These are phyloP conservation scores for Citeromyces nyonsensis DNA, from an alignment of 805 yeast genomes.

Conservation along the genomic window DNA sequence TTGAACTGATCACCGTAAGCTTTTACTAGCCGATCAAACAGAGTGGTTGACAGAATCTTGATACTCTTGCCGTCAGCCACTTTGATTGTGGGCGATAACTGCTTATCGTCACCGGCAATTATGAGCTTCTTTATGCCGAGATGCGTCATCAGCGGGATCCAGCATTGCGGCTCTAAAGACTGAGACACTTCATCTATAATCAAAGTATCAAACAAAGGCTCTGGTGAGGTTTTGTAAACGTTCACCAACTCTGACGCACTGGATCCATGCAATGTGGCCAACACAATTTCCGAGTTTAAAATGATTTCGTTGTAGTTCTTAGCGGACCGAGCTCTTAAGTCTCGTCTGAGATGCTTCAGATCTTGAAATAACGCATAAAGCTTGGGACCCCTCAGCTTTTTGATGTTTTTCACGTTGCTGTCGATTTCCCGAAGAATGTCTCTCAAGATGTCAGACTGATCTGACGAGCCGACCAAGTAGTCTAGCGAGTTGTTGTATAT, in stretches of 20 bases:
- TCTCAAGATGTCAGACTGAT: slow-evolving; percentile 41
- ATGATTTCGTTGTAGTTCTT: slow-evolving; percentile 47
- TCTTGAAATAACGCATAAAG: slow-evolving; percentile 41
- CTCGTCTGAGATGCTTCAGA: slow-evolving; percentile 54
- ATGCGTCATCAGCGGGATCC: slow-evolving; percentile 80
- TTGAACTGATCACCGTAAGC: slow-evolving; percentile 27
- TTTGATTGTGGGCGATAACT: slow-evolving; percentile 83
- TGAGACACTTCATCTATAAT: slow-evolving; percentile 95
- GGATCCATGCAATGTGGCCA: slow-evolving; percentile 81
- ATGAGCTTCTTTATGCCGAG: slow-evolving; percentile 40
- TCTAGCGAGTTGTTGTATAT: slow-evolving; percentile 67
- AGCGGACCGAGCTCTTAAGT: slow-evolving; percentile 49
- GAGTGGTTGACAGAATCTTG: slow-evolving; percentile 38
- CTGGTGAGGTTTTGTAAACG: slow-evolving; percentile 2
- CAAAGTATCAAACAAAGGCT: slow-evolving; percentile 51
- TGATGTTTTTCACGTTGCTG: slow-evolving; percentile 40
- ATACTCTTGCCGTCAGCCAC: slow-evolving; percentile 15
- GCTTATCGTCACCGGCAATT: slow-evolving; percentile 88
- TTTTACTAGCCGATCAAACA: slow-evolving; percentile 66
- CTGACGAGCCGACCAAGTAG: slow-evolving; percentile 41
- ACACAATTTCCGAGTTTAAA: slow-evolving; percentile 47
- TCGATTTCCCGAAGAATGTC: slow-evolving; percentile 66
- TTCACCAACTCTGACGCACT: slow-evolving; percentile 56
- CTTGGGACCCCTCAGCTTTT: slow-evolving; percentile 46
- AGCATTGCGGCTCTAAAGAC: slow-evolving; percentile 86